Evolutionary conservation across 768 basidiomycete species (phyloP), one percentile per base, ranked within the genome.

Genomic region (Phaffia australis): DNA sequence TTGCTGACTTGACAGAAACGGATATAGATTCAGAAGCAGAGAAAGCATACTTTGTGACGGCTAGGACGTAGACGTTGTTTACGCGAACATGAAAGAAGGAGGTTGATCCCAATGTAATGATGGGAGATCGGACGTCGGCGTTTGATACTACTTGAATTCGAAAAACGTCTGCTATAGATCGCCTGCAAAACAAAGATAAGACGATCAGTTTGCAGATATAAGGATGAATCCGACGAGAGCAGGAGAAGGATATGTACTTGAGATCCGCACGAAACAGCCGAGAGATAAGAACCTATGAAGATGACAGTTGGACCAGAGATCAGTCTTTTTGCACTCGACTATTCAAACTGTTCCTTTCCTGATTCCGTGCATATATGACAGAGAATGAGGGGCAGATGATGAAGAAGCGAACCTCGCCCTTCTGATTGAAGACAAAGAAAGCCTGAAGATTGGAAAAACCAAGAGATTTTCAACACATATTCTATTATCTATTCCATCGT

Each of bases 381-480:
- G 32, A 35, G 2, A 19, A 21, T 16, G 25, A 70, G 69, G 68
- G 67, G 48, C 54, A 48, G 56, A 27, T 32, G 56, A n/a, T 42
- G 35, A n/a, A 21, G 5, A 51, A 46, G 74, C 83, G 50, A 64
- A 92, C 94, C 83, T 98, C 95, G 77, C 95, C 95, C 78, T 98
- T 97, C 78, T 93, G 91, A 75, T 97, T 99, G 82, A 97, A 95
- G 66, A 97, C 90, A 78, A 98, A 97, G 84, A 97, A 97, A 57
- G 89, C 93, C 93, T 97, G 71, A 1, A 55, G 21, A 51, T 19
- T 15, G 2, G 19, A 42, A n/a, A 30, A 52, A 50, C 3, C 9
- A 9, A 14, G 46, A 48, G 1, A 5, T 57, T 11, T 42, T 42
- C 11, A 42, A 42, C 11, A 5, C 11, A 42, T 42, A n/a, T n/a